These are phyloP conservation scores for Colletotrichum spinosum DNA, from an alignment of 2,329 filamentous ascomycete species.

Conservation along the genomic window DNA sequence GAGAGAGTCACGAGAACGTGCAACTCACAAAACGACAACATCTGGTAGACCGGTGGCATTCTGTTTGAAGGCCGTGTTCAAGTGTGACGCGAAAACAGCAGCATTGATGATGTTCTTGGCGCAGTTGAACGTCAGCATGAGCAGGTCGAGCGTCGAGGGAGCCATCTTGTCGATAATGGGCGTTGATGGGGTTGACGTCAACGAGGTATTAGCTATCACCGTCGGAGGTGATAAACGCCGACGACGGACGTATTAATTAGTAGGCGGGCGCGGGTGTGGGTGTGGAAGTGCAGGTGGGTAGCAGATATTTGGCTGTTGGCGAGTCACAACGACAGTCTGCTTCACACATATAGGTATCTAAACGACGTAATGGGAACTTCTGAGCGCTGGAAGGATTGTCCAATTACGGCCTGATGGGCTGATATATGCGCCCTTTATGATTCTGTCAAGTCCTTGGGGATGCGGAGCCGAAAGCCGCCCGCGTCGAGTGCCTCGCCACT, in stretches of 20 bases:
- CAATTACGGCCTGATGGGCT: no score
- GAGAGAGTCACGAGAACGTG: slow-evolving; percentile 15
- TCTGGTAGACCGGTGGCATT: slow-evolving; percentile 62
- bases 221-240: slow-evolving; percentile 33
- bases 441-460: no score
- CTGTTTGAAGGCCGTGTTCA: slow-evolving; percentile 70
- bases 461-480: no score
- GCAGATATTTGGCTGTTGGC: no score
- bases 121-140: slow-evolving; percentile 92
- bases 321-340: no score
- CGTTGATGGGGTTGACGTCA: slow-evolving; percentile 31
- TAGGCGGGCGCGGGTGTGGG: neutral
- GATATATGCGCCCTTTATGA: no score
- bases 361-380: no score
- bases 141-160: slow-evolving; percentile 70
- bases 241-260: slow-evolving; percentile 9
- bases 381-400: no score
- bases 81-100: slow-evolving; percentile 76
- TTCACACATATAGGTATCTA: no score
- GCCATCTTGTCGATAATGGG: slow-evolving; percentile 45
- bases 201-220: slow-evolving; percentile 27
- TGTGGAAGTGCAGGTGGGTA: neutral
- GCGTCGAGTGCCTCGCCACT: no score
- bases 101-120: slow-evolving; percentile 78
- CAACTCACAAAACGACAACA: slow-evolving; percentile 67